A percentile compares a stretch with the other conserved stretches of the same genome.
Evolutionary conservation across 805 yeast species (phyloP).

Genomic region (Isabelozyma rhagii): DNA sequence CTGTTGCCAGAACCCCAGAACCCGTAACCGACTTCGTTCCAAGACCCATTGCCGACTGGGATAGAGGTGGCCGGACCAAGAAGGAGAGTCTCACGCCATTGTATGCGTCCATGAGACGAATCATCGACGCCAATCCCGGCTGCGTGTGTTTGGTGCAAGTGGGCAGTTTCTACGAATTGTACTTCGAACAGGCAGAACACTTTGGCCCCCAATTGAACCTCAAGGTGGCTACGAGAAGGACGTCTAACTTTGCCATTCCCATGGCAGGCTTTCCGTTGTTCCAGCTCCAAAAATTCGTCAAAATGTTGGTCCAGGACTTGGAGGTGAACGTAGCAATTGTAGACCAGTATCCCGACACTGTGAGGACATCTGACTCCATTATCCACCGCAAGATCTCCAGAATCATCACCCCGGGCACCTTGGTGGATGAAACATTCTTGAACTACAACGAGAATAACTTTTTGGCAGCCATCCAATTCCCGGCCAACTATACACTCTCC

Average conservation of each 20-base stretch:
- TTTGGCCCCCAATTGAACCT: conserved; percentile 71
- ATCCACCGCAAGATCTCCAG: conserved; percentile 72
- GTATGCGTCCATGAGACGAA: conserved; percentile 27
- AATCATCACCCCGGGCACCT: conserved; percentile 88
- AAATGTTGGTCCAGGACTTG: conserved; percentile 65
- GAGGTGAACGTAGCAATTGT: conserved; percentile 76
- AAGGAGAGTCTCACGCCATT: conserved; percentile 31
- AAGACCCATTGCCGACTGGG: conserved; percentile 23
- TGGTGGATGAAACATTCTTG: conserved; percentile 80
- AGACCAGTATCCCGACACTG: conserved; percentile 51
- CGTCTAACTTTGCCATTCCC: conserved; percentile 45
- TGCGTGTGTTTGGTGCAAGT: conserved; percentile 61
- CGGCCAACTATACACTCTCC: conserved; percentile 39
- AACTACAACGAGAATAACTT: conserved; percentile 71
- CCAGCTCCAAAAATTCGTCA: conserved; percentile 70
- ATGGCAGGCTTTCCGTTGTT: conserved; percentile 91
- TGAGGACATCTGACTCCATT: conserved; percentile 20
- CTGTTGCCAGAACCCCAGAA: too few species aligned
- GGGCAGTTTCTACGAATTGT: conserved; percentile 84
- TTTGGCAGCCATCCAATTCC: conserved; percentile 62
- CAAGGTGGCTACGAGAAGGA: conserved; percentile 58
- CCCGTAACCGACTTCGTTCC: too few species aligned
- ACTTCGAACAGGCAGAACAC: conserved; percentile 81
- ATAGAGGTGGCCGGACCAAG: conserved; percentile 37
- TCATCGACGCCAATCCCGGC: conserved; percentile 33